Percentiles rank a stretch among this genome's conserved stretches.
Evolutionary conservation across 148 eudicot genomes (phyloP).

Genomic region (Rhododendron mucronatum): DNA sequence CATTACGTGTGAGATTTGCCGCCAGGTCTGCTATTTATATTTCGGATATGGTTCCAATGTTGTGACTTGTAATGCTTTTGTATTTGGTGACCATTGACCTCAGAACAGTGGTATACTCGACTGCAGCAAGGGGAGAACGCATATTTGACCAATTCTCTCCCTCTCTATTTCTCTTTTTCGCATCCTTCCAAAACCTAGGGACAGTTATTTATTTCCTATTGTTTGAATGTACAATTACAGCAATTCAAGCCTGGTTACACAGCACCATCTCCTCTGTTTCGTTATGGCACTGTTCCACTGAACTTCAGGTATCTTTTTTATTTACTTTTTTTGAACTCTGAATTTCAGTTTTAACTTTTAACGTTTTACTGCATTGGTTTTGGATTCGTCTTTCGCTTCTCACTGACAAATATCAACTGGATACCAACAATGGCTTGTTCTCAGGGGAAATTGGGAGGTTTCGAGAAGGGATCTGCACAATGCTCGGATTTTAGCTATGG

Average conservation of each 20-base stretch:
- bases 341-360: not conserved
- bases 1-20: conserved; percentile 72
- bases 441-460: conserved; percentile 69
- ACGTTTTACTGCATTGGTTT: not conserved
- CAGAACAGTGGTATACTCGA: not conserved
- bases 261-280: conserved; percentile 59
- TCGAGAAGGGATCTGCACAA: conserved; percentile 35
- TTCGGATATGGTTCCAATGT: not conserved
- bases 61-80: not conserved
- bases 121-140: not conserved
- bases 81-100: not conserved
- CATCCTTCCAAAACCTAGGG: not conserved
- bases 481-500: conserved; percentile 32
- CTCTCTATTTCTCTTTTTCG: not conserved
- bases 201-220: not conserved
- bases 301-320: conserved; percentile 47
- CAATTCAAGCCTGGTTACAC: conserved; percentile 63
- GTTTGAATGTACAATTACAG: conserved; percentile 37
- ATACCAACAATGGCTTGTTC: conserved; percentile 5
- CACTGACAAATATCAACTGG: not conserved
- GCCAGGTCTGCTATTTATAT: conserved; percentile 39
- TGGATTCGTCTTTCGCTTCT: not conserved
- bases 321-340: not conserved
- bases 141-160: not conserved
- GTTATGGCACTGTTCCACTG: conserved; percentile 39